Evolutionary conservation across 768 basidiomycete genomes (phyloP), one percentile per base, ranked within the genome.

Genomic region (Xerocomus potaroensis): DNA sequence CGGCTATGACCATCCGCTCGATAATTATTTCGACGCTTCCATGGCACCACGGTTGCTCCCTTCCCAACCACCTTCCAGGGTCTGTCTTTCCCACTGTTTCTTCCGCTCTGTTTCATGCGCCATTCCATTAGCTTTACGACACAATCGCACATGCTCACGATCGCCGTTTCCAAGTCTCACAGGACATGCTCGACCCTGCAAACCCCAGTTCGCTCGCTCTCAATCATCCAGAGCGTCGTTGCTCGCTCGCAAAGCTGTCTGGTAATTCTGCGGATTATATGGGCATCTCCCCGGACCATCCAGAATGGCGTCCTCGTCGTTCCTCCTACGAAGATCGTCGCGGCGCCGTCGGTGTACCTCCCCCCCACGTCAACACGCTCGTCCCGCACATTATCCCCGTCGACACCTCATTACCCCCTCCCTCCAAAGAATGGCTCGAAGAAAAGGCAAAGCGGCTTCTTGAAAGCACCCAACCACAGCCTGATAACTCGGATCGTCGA

Each of bases 71-170:
- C 24, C 64, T 21, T 5, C 33, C 8, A 55, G 41, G 6, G 64
- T 64, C 35, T 23, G 66, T n/a, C n/a, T n/a, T 43, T 21, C 29
- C 2, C 32, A 3, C 12, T 2, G 2, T 29, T 26, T 27, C 22
- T 7, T 27, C 9, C 16, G 22, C 31, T 26, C 6, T 49, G 45
- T 37, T 19, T n/a, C 37, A 18, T 15, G 3, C 45, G 18, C 27
- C 44, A 10, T 43, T 47, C 43, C 7, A 27, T 10, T 38, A 66
- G 64, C 57, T 68, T 26, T 66, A 68, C 40, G 56, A 64, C 8
- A 48, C 66, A 14, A 41, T 68, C 12, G 66, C 64, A 29, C 48
- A 41, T 34, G 53, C 59, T 3, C 55, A 64, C 22, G 66, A 67
- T 54, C 34, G 49, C 27, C 57, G 35, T 26, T 60, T 53, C 43